Percentiles rank a stretch among this genome's conserved stretches.
Conservation (phyloP, 805 yeast species). For the Lipomyces starkeyi region DNA sequence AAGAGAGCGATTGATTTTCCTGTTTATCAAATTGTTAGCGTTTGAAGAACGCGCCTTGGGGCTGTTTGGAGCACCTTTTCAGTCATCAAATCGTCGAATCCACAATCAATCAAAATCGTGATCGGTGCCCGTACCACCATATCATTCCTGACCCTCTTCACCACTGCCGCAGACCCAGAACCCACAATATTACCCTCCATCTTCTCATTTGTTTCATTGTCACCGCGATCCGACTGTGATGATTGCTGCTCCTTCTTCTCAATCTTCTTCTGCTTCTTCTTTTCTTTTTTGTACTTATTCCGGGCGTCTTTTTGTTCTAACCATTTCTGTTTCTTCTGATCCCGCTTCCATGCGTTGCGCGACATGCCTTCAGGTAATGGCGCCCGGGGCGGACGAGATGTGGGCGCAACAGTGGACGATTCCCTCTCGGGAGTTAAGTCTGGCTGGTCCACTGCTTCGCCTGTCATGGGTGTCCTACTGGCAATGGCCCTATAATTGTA, state of each 20-base stretch:
- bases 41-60: not conserved
- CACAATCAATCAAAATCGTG: constrained; percentile 78
- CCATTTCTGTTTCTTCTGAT: constrained; percentile 61
- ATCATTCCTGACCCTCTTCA: constrained; percentile 46
- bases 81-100: constrained; percentile 87
- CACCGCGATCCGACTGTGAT: constrained; percentile 48
- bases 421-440: not conserved
- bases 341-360: constrained; percentile 80
- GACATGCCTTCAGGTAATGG: constrained; percentile 81
- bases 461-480: not conserved
- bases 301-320: constrained; percentile 61
- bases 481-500: not conserved
- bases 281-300: constrained; percentile 59
- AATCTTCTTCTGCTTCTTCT: constrained; percentile 49
- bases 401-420: not conserved
- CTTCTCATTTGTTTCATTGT: constrained; percentile 2
- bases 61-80: constrained; percentile 54
- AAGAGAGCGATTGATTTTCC: constrained; percentile 66
- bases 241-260: constrained; percentile 43
- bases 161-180: constrained; percentile 41
- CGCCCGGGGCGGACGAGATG: not conserved
- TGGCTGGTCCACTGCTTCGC: not conserved
- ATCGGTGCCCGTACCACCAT: constrained; percentile 36
- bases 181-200: constrained; percentile 46
- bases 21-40: not conserved